A percentile compares a stretch with the other conserved stretches of the same genome.
These are phyloP conservation scores for Fusarium tanahbumbuense DNA, from an alignment of 2,329 filamentous ascomycete species.

Conservation along the genomic window DNA sequence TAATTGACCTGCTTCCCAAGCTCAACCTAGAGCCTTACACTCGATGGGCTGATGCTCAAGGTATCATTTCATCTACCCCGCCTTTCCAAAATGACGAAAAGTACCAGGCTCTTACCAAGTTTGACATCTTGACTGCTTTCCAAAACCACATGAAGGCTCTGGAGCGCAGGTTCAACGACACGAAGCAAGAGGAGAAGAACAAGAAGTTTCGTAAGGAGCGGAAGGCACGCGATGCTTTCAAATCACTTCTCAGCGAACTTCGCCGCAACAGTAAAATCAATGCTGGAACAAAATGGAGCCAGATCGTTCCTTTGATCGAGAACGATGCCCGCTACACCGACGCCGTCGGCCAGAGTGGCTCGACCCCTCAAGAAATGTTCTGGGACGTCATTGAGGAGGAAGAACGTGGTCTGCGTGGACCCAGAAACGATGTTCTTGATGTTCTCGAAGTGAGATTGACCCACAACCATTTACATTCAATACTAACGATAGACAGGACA, in stretches of 20 bases:
- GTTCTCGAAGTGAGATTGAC: constrained; percentile 80
- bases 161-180: constrained; percentile 91
- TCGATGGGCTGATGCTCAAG: constrained; percentile 90
- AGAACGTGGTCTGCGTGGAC: constrained; percentile 83
- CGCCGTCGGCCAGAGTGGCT: constrained; percentile 86
- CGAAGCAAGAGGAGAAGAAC: constrained; percentile 87
- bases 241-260: constrained; percentile 79
- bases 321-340: constrained; percentile 84
- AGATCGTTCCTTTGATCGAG: constrained; percentile 79
- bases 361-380: constrained; percentile 89
- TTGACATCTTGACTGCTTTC: constrained; percentile 91
- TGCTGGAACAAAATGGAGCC: constrained; percentile 89
- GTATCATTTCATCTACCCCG: constrained; percentile 80
- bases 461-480: neutral
- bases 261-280: constrained; percentile 83
- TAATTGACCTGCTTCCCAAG: constrained; percentile 80
- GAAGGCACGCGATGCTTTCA: constrained; percentile 85
- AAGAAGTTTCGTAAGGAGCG: constrained; percentile 84
- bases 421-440: constrained; percentile 85
- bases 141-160: constrained; percentile 94
- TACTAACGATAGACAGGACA: constrained; percentile 69
- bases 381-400: constrained; percentile 97
- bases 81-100: constrained; percentile 84
- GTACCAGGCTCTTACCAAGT: constrained; percentile 86
- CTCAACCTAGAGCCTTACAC: constrained; percentile 93